Base-by-base conservation (phyloP, 2,329 filamentous ascomycete species). In the Xylariales sp. region DNA sequence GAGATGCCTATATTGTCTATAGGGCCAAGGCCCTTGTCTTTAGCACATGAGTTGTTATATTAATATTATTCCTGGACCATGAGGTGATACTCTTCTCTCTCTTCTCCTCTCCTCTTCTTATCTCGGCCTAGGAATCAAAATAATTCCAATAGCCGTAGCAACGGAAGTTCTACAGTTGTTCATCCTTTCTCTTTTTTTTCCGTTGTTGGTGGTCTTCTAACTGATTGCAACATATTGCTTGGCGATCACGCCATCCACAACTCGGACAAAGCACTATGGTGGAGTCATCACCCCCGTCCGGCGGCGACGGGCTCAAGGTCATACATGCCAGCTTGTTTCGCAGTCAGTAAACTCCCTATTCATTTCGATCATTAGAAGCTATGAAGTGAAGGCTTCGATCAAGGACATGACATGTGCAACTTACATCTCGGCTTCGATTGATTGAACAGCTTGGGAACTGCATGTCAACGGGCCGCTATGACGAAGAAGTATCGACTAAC, bases 301-400 rank as follows among this genome's bases (percentile, higher is more conserved):
- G 36, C 36, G 62, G 61, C 58, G 39, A 65, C 23, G 54, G 68
- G 61, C 64, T 66, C 32, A 62, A 66, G 28, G 45, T 62, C 32
- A 66, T 66, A 36, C 64, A 66, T 45, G 64, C 64, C 39, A 66
- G 64, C 32, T 52, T 66, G 18, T 66, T 57, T 30, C 58, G 64
- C 32, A 62, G 58, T 62, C 12, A 62, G 64, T 66, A 46, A 2
- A 32, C 8, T 39, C 36, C 34, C 18, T 18, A 30, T 10, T 32
- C 53, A 3, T 63, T 43, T n/a, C 56, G 32, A 39, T 59, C 18
- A 52, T 59, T 43, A 5, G 39, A 14, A 46, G 14, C 8, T 1
- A 16, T 14, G 10, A 10, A 8, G 46, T 5, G n/a, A 62, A 28
- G 3, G 2, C 16, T 45, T 45, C 3, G 16, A 23, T 55, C 3